Base-by-base conservation (phyloP, 495 filamentous ascomycete genomes). In the Halenospora varia region DNA sequence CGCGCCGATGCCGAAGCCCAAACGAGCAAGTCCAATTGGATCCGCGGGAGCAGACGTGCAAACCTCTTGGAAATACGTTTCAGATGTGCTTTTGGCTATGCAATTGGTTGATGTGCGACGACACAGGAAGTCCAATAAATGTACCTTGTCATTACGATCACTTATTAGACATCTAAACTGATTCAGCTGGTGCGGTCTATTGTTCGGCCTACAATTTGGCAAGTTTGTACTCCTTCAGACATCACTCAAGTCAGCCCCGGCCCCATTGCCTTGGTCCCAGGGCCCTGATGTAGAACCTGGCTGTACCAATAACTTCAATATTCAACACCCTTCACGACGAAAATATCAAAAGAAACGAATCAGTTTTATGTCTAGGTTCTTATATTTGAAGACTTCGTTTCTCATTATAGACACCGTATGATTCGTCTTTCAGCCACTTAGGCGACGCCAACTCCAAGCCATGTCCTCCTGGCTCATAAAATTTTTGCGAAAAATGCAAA, bases 401-500 rank as follows among this genome's bases (percentile, higher is more conserved):
- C n/a, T n/a, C n/a, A n/a, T n/a, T n/a, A n/a, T n/a, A n/a, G 17
- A 25, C 20, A 48, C 20, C 10, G 23, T 48, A 57, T 18, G 18
- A 47, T 51, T 29, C 48, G 17, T 44, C 22, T 45, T 17, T 4
- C 35, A 1, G 26, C 29, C 22, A 53, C 10, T 17, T 53, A 53
- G 35, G 35, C 35, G 15, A 40, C 35, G 8, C 35, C 9, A 40
- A 15, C 8, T 17, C n/a, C 42, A 4, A 45, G n/a, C 8, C 42
- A 8, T 3, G 42, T 20, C 3, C 8, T 45, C 42, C 42, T 9
- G 17, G 40, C 39, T n/a, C 42, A 51, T 13, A 18, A 55, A 52
- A 51, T 61, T 61, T 58, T 52, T 56, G 49, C 41, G 51, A 25
- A 57, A 11, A 19, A 18, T n/a, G 42, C 39, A 56, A 55, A 49